Evolutionary conservation across 441 rosid genomes (phyloP), one percentile per base, ranked within the genome.

Genomic region (Raphanus hybrid): DNA sequence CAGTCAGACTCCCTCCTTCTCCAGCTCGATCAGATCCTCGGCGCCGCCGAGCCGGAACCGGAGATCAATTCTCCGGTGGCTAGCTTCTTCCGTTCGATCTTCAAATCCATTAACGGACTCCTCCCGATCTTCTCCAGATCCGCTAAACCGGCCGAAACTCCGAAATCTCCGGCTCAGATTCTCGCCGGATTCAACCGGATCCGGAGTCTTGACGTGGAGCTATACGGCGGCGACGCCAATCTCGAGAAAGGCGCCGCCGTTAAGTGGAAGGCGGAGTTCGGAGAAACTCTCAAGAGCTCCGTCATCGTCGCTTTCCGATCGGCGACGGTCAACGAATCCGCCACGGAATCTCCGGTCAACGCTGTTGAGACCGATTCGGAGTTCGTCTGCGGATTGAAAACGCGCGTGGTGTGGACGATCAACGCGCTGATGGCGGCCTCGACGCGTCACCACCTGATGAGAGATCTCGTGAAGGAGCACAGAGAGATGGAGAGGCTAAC

Each of bases 361-460:
- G 64, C 37, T 1, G 54, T 71, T n/a, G 84, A 67, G 43, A 20
- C 67, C 0, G 86, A 80, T 5, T 48, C 62, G 2, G 84, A 80
- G 78, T 71, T 79, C 32, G 76, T 74, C 1, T 82, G 89, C 7
- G 91, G 88, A 0, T 35, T 90, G 54, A 90, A 89, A 69, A 78
- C 80, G 79, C 71, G 90, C 71, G 93, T 90, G 39, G 85, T 87
- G 60, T 90, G 96, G 96, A 89, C 93, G 71, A 87, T 87, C 52
- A 85, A 88, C 74, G 85, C 96, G 64, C 52, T 90, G 81, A 86
- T 90, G 14, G 93, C 91, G 2, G 91, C 96, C 18, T 87, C 93
- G 5, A 84, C 88, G 29, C 85, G 91, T 73, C 96, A 90, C 50
- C 83, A 72, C 61, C 64, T 87, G 76, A 64, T 86, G 72, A 78